Evolutionary conservation across 78 protist genomes (phyloP).

Genomic region (Pigoraptor vietnamica): DNA sequence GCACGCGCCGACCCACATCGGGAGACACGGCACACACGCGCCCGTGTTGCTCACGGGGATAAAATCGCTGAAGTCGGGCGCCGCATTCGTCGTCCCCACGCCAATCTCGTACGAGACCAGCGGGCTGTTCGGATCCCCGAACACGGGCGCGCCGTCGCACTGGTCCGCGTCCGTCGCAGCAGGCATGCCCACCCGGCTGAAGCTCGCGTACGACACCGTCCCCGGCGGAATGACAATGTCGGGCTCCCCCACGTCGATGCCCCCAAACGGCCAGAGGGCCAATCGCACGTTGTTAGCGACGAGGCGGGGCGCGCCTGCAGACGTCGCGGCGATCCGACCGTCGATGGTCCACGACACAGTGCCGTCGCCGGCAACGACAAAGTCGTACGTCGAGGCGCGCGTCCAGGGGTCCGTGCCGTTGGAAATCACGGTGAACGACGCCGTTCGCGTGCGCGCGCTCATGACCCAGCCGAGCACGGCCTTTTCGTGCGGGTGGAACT

Average conservation of each 20-base stretch:
- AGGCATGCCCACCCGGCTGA: background rate
- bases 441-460: background rate
- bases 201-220: background rate
- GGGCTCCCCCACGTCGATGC: background rate
- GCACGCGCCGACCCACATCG: too few species aligned
- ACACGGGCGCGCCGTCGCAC: background rate
- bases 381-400: background rate
- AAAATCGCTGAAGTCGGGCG: too few species aligned
- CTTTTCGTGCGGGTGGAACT: background rate
- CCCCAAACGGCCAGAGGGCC: background rate
- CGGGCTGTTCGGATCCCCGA: background rate
- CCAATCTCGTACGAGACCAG: background rate
- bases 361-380: background rate
- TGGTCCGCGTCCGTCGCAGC: background rate
- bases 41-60: too few species aligned
- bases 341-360: background rate
- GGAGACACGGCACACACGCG: too few species aligned
- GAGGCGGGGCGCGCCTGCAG: background rate
- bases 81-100: too few species aligned
- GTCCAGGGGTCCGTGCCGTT: background rate
- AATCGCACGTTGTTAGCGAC: background rate
- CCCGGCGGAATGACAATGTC: background rate
- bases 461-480: background rate
- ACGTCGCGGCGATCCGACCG: background rate
- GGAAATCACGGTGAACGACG: background rate